phyloP scores from a whole-genome alignment of 2,329 filamentous ascomycete species.

The Aaosphaeria arxii region DNA sequence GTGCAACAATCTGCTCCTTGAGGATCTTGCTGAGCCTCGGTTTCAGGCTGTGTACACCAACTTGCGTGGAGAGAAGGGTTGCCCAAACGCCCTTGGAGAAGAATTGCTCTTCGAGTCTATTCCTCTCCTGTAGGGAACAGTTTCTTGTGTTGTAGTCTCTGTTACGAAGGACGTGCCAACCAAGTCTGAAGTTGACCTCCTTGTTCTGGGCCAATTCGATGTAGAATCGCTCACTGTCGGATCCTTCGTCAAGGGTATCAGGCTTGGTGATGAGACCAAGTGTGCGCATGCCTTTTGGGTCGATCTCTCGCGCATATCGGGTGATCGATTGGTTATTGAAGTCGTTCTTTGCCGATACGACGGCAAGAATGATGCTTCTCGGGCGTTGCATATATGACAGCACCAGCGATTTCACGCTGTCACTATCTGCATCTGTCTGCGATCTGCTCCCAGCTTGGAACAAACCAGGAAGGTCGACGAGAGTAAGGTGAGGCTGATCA shows the following conservation, averaged over 20 bases:
- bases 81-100: constrained; percentile 30
- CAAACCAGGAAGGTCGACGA: constrained; percentile 48
- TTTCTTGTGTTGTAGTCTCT: constrained; percentile 36
- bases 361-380: constrained; percentile 28
- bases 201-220: constrained; percentile 40
- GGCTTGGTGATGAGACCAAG: constrained; percentile 60
- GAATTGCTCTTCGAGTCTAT: constrained; percentile 35
- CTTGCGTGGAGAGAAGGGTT: constrained; percentile 18
- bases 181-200: constrained; percentile 41
- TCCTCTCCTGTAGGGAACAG: constrained; percentile 39
- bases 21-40: constrained; percentile 52
- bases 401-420: constrained; percentile 20
- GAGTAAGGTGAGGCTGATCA: constrained; percentile 30
- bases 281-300: constrained; percentile 47
- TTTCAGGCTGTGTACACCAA: constrained; percentile 51
- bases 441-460: constrained; percentile 33
- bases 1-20: constrained; percentile 29
- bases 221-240: constrained; percentile 41
- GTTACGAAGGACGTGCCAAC: constrained; percentile 57
- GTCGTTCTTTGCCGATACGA: constrained; percentile 41
- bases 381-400: constrained; percentile 24
- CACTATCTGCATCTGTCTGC: constrained; percentile 19
- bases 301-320: constrained; percentile 46
- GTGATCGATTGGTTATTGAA: constrained; percentile 58
- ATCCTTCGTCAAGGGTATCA: constrained; percentile 42